Percentiles rank a stretch among this genome's conserved stretches.
Conservation (phyloP, 2,329 filamentous ascomycete genomes). For the Paraphaeosphaeria sporulosa region DNA sequence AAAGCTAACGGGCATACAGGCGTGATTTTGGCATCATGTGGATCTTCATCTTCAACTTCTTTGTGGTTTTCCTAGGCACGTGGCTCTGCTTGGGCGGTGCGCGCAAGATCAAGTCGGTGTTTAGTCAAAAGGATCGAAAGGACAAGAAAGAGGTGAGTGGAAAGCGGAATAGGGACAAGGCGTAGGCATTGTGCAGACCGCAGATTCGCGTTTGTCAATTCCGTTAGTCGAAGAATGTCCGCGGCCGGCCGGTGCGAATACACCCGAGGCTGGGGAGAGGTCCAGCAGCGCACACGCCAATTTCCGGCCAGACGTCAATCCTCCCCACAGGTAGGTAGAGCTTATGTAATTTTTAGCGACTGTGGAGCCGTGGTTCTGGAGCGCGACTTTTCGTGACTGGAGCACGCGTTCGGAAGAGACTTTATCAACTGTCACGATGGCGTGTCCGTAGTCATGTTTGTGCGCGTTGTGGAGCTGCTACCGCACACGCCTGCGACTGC, state of each 20-base stretch:
- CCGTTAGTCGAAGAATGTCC: slow-evolving; percentile 2
- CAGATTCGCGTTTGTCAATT: not conserved
- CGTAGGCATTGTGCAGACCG: slow-evolving; percentile 12
- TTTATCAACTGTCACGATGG: not conserved
- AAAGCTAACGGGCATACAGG: slow-evolving; percentile 46
- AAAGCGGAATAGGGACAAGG: slow-evolving; percentile 31
- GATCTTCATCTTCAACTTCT: slow-evolving; percentile 70
- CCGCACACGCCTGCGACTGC: not conserved
- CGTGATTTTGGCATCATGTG: slow-evolving; percentile 71
- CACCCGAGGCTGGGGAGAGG: slow-evolving; percentile 2
- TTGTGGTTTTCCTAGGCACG: slow-evolving; percentile 59
- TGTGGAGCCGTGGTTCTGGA: not conserved
- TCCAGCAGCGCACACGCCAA: not conserved
- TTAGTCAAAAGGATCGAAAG: slow-evolving; percentile 45
- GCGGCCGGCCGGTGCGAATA: slow-evolving; percentile 12
- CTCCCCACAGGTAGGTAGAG: slow-evolving; percentile 3
- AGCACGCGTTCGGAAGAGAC: slow-evolving; percentile 1
- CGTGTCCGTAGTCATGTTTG: not conserved
- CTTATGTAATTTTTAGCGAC: not conserved
- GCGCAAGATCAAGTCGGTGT: slow-evolving; percentile 43
- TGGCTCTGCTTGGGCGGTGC: slow-evolving; percentile 62
- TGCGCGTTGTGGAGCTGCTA: not conserved
- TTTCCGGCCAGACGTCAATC: not conserved
- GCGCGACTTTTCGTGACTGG: not conserved
- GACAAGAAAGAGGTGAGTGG: slow-evolving; percentile 42